Evolutionary conservation across 805 yeast species (phyloP).

Genomic region (Lachancea thermotolerans): DNA sequence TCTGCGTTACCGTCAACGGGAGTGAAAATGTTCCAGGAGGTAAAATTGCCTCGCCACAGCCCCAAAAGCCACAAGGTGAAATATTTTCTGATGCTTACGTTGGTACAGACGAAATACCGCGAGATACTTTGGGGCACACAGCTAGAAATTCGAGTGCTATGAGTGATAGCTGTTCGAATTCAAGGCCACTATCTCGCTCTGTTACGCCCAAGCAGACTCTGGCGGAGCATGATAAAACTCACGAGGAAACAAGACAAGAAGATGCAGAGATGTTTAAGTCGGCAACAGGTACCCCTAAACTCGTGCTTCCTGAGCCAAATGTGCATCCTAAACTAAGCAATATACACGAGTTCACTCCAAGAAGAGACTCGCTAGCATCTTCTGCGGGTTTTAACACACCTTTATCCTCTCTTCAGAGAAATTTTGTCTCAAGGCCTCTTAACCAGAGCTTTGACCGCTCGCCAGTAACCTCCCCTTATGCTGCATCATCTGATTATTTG

Average conservation of each 20-base stretch:
- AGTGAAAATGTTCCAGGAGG: slow-evolving; percentile 3
- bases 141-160: neutral
- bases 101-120: slow-evolving; percentile 37
- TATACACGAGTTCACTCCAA: slow-evolving; percentile 39
- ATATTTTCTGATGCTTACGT: slow-evolving; percentile 39
- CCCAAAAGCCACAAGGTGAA: slow-evolving; percentile 19
- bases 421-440: slow-evolving; percentile 25
- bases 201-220: slow-evolving; percentile 41
- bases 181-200: slow-evolving; percentile 27
- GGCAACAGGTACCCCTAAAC: slow-evolving; percentile 11
- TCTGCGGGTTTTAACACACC: slow-evolving; percentile 38
- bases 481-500: slow-evolving; percentile 40
- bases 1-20: neutral
- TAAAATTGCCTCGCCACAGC: slow-evolving; percentile 22
- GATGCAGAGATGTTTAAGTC: slow-evolving; percentile 3
- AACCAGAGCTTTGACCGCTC: slow-evolving; percentile 27
- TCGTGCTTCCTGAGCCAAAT: slow-evolving; percentile 11
- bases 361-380: slow-evolving; percentile 52
- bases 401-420: slow-evolving; percentile 56
- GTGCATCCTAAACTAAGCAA: slow-evolving; percentile 22
- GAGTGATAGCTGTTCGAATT: slow-evolving; percentile 8
- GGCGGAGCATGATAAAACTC: neutral
- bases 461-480: slow-evolving; percentile 54
- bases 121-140: slow-evolving; percentile 10
- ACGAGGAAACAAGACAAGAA: neutral